These are phyloP conservation scores for Glycine latifolia DNA, from an alignment of 306 rosid species.

Conservation along the genomic window DNA sequence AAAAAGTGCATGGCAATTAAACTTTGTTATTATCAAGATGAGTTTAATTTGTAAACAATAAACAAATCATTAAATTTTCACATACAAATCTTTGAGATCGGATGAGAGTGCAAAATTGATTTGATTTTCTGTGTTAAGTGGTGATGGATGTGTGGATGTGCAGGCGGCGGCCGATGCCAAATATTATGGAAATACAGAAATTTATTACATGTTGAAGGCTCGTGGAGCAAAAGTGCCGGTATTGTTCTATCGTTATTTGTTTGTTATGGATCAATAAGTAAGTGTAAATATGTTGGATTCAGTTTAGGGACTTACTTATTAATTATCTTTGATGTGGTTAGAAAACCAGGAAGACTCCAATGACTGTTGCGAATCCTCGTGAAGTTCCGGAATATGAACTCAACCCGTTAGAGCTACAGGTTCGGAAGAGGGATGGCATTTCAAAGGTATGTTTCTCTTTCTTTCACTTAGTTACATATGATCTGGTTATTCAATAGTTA, in stretches of 20 bases:
- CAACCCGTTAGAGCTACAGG: conserved; percentile 95
- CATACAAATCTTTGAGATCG: background rate
- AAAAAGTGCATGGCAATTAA: background rate
- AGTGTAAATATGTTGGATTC: background rate
- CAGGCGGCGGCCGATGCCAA: conserved; percentile 99
- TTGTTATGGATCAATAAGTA: background rate
- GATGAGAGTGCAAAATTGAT: background rate
- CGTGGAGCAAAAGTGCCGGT: conserved; percentile 99
- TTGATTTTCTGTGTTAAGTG: background rate
- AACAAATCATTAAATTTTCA: background rate
- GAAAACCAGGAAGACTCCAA: conserved; percentile 95
- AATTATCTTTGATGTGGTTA: conserved; percentile 47
- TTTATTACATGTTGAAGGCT: conserved; percentile 81
- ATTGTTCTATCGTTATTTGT: conserved; percentile 25
- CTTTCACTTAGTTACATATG: background rate
- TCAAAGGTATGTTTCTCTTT: conserved; percentile 63
- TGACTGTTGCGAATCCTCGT: conserved; percentile 96
- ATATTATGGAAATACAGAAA: conserved; percentile 77
- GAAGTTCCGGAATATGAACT: conserved; percentile 99
- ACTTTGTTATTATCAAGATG: background rate
- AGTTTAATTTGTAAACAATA: background rate
- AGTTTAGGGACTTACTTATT: conserved; percentile 38
- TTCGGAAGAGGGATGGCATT: conserved; percentile 91
- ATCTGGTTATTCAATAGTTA: background rate
- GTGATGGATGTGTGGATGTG: conserved; percentile 44